Conservation (phyloP, 2,329 filamentous ascomycete species). For the Aspergillus viridinutans region DNA sequence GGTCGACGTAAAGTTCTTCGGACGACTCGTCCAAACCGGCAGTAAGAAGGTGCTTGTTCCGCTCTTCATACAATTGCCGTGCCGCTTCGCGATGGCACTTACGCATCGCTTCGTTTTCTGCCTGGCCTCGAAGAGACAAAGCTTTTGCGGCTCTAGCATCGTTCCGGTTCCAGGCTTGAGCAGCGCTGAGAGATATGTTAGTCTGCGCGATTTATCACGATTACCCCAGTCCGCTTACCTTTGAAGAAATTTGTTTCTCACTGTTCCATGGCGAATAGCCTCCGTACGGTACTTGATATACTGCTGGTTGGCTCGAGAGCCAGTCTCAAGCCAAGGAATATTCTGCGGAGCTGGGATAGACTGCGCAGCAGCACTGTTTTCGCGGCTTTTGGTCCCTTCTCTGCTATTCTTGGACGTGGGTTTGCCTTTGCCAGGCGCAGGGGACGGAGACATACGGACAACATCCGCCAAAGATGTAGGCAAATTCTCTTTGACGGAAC, state of each 20-base stretch:
- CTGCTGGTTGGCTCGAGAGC: conserved; percentile 81
- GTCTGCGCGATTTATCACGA: background rate
- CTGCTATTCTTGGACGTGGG: conserved; percentile 56
- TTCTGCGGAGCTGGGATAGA: conserved; percentile 85
- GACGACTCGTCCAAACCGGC: conserved; percentile 41
- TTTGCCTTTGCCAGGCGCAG: conserved; percentile 55
- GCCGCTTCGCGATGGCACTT: conserved; percentile 95
- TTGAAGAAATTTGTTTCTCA: conserved; percentile 95
- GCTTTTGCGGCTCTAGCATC: conserved; percentile 95
- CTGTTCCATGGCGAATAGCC: conserved; percentile 93
- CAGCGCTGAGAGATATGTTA: conserved; percentile 58
- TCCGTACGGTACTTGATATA: conserved; percentile 94
- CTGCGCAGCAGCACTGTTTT: conserved; percentile 76
- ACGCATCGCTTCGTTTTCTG: conserved; percentile 94
- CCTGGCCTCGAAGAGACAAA: conserved; percentile 86
- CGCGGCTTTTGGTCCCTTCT: conserved; percentile 61
- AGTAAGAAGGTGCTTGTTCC: conserved; percentile 64
- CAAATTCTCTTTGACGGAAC: conserved; percentile 62
- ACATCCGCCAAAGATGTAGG: conserved; percentile 87
- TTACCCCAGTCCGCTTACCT: conserved; percentile 54
- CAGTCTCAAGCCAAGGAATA: conserved; percentile 95
- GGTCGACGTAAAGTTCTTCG: conserved; percentile 84
- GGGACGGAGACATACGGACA: conserved; percentile 89
- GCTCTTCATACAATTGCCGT: conserved; percentile 84
- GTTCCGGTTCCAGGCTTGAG: conserved; percentile 97